Evolutionary conservation across 768 basidiomycete genomes (phyloP), one percentile per base, ranked within the genome.

Genomic region (Sporobolomyces phaffii): DNA sequence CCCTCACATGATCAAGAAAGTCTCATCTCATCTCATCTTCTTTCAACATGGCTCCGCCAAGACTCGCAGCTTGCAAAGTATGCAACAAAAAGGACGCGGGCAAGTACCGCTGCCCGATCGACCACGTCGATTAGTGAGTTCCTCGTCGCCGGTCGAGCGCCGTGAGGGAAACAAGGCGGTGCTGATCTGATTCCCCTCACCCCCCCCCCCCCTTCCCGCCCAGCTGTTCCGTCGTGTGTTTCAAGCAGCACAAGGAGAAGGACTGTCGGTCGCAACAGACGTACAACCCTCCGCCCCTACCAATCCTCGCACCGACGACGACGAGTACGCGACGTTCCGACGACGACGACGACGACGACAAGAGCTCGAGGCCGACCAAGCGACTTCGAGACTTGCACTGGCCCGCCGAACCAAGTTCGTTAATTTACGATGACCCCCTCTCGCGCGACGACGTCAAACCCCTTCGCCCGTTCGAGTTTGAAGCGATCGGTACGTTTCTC

Each of bases 371-470:
- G 14, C 72, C 72, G 9, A 49, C 50, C 5, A 72, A 72, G 45
- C 64, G 68, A 2, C 34, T 72, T 24, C 65, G 51, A 53, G 58
- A 66, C 33, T 14, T 72, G 43, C 50, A 56, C 28, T 72, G 72
- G 72, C 72, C 72, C 13, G 57, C 58, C 13, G 72, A 72, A 38
- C 72, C 72, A 0, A 61, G 63, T 29, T 48, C 60, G 22, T 41
- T 65, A 13, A 31, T 69, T 28, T 72, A 64, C 64, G 64, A 60
- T 4, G 72, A 72, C 28, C 72, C 72, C 18, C 64, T 72, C 5
- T 48, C 43, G 36, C 26, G 63, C 15, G 64, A 69, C 38, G 72
- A 72, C n/a, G 33, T 69, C 44, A 72, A 72, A 38, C 72, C 72
- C 11, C 22, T 72, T 41, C 48, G 68, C 14, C 53, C 48, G 17